A percentile compares a stretch with the other conserved stretches of the same genome.
These are phyloP conservation scores for Apium graveolens DNA, from an alignment of 129 eudicot species.

Conservation along the genomic window DNA sequence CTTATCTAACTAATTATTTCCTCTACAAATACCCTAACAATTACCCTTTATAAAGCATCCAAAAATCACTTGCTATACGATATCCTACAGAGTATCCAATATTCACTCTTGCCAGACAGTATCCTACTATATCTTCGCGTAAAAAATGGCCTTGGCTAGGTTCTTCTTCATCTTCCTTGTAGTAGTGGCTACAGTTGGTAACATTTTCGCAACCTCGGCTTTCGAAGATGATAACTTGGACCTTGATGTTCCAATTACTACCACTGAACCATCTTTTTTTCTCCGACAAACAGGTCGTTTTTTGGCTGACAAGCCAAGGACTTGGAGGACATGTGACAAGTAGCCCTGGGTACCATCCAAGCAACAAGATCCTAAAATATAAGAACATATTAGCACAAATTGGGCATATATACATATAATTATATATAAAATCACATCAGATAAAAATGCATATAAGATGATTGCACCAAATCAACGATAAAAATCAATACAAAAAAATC, in stretches of 20 bases:
- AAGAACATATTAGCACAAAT: no score
- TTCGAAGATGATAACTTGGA: background rate
- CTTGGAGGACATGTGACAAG: conserved; percentile 17
- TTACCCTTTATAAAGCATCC: background rate
- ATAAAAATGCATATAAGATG: no score
- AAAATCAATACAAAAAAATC: no score
- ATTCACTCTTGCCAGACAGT: background rate
- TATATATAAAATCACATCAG: no score
- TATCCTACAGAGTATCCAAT: background rate
- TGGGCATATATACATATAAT: no score
- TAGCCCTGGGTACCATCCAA: conserved; percentile 43
- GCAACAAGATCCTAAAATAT: no score
- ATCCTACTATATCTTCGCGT: background rate
- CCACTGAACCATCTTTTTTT: background rate
- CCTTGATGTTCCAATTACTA: background rate
- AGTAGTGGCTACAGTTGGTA: background rate
- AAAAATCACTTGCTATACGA: background rate
- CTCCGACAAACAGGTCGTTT: background rate
- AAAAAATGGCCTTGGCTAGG: background rate
- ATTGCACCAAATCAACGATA: no score
- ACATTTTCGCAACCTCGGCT: background rate
- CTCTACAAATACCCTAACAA: conserved; percentile 5
- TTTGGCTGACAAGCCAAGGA: background rate
- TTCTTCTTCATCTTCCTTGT: background rate
- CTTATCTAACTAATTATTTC: background rate